A percentile compares a stretch with the other conserved stretches of the same genome.
These are phyloP conservation scores for Pythium biforme DNA, from an alignment of 352 stramenopile genomes.

Conservation along the genomic window DNA sequence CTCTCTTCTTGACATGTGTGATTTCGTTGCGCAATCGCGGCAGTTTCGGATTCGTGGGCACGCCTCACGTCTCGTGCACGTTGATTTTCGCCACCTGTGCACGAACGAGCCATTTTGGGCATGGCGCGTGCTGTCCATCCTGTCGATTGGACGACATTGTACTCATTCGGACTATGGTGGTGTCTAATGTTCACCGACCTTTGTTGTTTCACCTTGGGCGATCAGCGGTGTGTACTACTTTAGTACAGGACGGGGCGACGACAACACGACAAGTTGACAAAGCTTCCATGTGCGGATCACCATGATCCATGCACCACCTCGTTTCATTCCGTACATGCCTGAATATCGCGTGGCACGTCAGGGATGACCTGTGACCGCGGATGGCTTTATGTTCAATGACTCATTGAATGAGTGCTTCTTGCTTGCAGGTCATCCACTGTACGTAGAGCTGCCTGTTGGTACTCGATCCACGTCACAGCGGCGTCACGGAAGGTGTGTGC, in stretches of 20 bases:
- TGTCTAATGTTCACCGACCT: not conserved
- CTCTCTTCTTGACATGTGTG: not conserved
- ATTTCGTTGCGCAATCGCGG: slow-evolving; percentile 6
- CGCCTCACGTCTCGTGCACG: not conserved
- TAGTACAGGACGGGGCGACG: not conserved
- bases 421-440: no score
- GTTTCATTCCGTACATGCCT: not conserved
- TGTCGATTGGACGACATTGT: not conserved
- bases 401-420: no score
- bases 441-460: no score
- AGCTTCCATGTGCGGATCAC: not conserved
- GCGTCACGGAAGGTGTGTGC: no score
- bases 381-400: not conserved
- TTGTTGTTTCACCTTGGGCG: not conserved
- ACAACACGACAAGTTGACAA: slow-evolving; percentile 5
- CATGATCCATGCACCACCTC: not conserved
- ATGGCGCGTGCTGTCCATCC: not conserved
- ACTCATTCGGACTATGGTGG: not conserved
- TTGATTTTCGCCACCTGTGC: slow-evolving; percentile 3
- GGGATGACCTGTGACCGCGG: not conserved
- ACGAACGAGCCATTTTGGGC: slow-evolving; percentile 15
- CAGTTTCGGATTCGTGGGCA: slow-evolving; percentile 1
- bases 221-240: not conserved
- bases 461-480: no score
- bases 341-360: not conserved